Percentiles rank a stretch among this genome's conserved stretches.
Conservation (phyloP, 768 basidiomycete species). For the Thelephora aurantiotincta region DNA sequence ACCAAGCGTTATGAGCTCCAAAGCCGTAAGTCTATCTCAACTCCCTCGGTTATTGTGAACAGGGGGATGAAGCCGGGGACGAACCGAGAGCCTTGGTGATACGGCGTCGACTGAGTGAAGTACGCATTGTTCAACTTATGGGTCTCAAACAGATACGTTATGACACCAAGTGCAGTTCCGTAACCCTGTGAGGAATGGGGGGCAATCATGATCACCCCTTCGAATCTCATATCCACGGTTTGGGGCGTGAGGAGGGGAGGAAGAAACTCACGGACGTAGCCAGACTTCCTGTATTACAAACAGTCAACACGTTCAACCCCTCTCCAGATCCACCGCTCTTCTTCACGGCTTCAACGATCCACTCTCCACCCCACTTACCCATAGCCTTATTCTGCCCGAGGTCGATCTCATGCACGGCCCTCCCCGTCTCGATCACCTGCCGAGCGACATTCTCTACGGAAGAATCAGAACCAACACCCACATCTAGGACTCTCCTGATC, state of each 20-base stretch:
- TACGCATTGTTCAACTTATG: slow-evolving; percentile 70
- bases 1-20: slow-evolving; percentile 74
- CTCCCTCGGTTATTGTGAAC: neutral
- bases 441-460: slow-evolving; percentile 30
- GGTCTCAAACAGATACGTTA: slow-evolving; percentile 77
- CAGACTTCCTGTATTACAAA: slow-evolving; percentile 95
- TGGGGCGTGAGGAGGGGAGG: slow-evolving; percentile 1
- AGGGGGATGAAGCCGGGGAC: slow-evolving; percentile 1
- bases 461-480: slow-evolving; percentile 22
- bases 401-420: slow-evolving; percentile 74
- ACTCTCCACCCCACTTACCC: slow-evolving; percentile 75
- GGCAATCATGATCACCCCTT: neutral
- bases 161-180: slow-evolving; percentile 88
- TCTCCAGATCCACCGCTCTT: slow-evolving; percentile 24
- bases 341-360: slow-evolving; percentile 49
- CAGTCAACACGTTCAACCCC: slow-evolving; percentile 72
- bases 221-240: too few species aligned
- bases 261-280: slow-evolving; percentile 66
- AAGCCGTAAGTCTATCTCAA: slow-evolving; percentile 72
- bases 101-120: slow-evolving; percentile 90
- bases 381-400: slow-evolving; percentile 76
- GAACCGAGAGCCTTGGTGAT: slow-evolving; percentile 82
- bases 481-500: slow-evolving; percentile 36
- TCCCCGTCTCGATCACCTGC: slow-evolving; percentile 57
- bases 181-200: slow-evolving; percentile 51